Conservation (phyloP, 306 rosid species). For the Prunus fruticosa region DNA sequence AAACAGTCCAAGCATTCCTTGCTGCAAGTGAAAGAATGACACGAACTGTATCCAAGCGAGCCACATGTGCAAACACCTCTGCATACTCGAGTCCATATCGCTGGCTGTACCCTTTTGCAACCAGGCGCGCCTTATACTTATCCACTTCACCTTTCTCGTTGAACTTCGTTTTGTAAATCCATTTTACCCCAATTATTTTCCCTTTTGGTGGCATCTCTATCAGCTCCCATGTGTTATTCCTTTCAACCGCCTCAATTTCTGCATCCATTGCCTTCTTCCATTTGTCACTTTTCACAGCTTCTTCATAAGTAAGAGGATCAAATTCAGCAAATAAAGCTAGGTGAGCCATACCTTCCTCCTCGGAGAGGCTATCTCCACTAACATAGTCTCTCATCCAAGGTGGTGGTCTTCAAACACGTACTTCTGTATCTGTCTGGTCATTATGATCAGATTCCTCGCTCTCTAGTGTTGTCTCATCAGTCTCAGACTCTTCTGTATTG, state of each 20-base stretch:
- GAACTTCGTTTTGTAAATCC: no score
- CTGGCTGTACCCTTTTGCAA: no score
- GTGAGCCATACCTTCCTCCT: neutral
- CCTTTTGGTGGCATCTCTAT: no score
- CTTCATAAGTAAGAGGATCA: neutral
- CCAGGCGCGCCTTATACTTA: no score
- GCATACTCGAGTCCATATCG: no score
- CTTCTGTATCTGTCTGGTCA: neutral
- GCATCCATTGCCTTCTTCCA: neutral
- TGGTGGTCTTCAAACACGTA: neutral
- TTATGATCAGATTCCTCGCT: no score
- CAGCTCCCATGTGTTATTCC: neutral
- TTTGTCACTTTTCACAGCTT: neutral
- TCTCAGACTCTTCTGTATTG: no score
- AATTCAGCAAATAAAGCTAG: neutral
- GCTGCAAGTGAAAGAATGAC: neutral
- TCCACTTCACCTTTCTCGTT: no score
- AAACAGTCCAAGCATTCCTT: neutral
- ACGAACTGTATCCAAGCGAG: neutral
- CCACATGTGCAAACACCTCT: no score
- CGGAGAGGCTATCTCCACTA: neutral
- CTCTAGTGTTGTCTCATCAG: accelerated
- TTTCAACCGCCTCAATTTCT: no score
- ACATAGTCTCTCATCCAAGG: neutral
- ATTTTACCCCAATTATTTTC: no score